Evolutionary conservation across 1,139 yeast species (phyloP), one percentile per base, ranked within the genome.

Genomic region (Petasospora fabianii): DNA sequence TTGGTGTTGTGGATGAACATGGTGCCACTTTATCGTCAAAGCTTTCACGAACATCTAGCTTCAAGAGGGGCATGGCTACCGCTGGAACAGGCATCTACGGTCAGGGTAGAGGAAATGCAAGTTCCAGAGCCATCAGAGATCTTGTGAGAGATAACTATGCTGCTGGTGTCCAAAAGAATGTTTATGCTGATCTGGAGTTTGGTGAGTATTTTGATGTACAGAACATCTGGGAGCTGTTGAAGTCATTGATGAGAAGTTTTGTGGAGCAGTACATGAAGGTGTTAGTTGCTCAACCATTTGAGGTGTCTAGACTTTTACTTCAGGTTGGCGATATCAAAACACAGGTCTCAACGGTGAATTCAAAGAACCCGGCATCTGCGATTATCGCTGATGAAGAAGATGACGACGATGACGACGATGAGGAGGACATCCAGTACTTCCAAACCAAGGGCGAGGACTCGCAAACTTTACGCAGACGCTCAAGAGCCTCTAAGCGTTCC

Each of bases 201-300:
- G 70, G 66, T 42, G 90, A 83, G 57, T 77, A 81, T 53, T 70
- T 84, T 45, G 85, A 82, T 50, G 55, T 68, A 40, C 68, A 66
- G 48, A 80, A 80, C 50, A 60, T 83, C 47, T 66, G 68, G 38
- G 84, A 77, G 47, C 59, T 81, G 36, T 49, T 77, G 13, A 66
- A 68, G 47, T 75, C 76, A 50, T 61, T 85, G 58, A 52, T 72
- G 38, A 69, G 73, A 60, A 77, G 84, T 31, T 80, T 86, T 51
- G 56, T 80, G 35, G 77, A 77, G 49, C 81, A 80, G 48, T 88
- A 88, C 62, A 63, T 77, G 43, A 80, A 77, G 47, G 77, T 81
- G 36, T 59, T 86, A 28, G 59, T 84, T 18, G 76, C 87, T 17
- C 97, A 92, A 60, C 98, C 98, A 1, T 81, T 90, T 60, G 97